phyloP scores from a whole-genome alignment of 768 basidiomycete species.

The Chalciporus sphaerocephalus region DNA sequence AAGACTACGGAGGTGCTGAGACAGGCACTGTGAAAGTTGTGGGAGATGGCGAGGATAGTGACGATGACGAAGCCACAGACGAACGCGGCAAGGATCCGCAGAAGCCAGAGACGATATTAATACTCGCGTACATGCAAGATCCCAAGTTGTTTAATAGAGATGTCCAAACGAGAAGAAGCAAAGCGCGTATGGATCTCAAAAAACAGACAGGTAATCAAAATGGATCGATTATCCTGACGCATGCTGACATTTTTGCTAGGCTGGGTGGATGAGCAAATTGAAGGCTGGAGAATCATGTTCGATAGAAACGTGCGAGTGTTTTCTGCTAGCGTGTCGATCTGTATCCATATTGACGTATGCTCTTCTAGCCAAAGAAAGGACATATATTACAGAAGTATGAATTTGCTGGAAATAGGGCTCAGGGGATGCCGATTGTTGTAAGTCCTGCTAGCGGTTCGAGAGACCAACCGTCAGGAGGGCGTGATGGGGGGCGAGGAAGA shows the following conservation, averaged over 20 bases:
- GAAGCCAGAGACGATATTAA: conserved; percentile 61
- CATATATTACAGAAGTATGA: conserved; percentile 72
- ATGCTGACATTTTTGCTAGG: conserved; percentile 35
- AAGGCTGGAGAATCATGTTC: conserved; percentile 89
- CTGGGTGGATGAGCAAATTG: conserved; percentile 81
- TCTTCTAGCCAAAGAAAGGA: conserved; percentile 63
- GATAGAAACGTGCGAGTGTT: conserved; percentile 70
- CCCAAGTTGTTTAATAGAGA: conserved; percentile 76
- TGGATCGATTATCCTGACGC: background rate
- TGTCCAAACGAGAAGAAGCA: conserved; percentile 63
- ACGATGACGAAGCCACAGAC: conserved; percentile 34
- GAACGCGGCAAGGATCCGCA: conserved; percentile 23
- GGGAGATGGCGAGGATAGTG: conserved; percentile 56
- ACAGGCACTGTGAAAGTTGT: conserved; percentile 41
- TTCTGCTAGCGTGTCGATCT: conserved; percentile 5
- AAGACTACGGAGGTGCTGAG: conserved; percentile 47
- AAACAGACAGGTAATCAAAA: conserved; percentile 55
- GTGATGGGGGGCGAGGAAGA: conserved; percentile 11
- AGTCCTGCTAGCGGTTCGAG: background rate
- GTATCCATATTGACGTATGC: conserved; percentile 1
- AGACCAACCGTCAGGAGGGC: conserved; percentile 9
- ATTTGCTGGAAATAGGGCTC: conserved; percentile 58
- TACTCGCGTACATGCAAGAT: conserved; percentile 72
- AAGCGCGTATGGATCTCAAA: conserved; percentile 61
- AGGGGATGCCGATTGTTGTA: conserved; percentile 4